phyloP scores from a whole-genome alignment of 1,284 basidiomycete species.

The Blastosporella zonata region DNA sequence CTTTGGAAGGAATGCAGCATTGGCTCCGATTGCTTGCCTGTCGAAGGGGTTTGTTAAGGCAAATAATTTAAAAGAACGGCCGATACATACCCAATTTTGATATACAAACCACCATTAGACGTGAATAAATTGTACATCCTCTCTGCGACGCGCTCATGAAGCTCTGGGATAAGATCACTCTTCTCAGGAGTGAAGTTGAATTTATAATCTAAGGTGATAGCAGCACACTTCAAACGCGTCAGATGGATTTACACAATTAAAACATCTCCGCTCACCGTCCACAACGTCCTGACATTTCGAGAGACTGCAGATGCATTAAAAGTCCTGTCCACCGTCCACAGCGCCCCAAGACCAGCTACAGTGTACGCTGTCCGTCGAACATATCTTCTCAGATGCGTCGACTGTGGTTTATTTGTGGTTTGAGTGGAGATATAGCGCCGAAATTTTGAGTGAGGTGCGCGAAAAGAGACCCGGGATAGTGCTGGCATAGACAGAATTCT shows the following conservation, averaged over 20 bases:
- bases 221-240: conserved; percentile 45
- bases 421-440: conserved; percentile 9
- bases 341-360: conserved; percentile 36
- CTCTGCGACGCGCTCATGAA: conserved; percentile 82
- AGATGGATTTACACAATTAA: neutral
- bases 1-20: conserved; percentile 78
- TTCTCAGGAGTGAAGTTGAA: conserved; percentile 73
- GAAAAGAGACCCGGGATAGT: neutral
- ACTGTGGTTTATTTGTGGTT: conserved; percentile 1
- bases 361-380: conserved; percentile 35
- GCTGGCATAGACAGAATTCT: conserved; percentile 3
- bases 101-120: conserved; percentile 82
- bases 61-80: neutral
- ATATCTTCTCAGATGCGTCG: conserved; percentile 12
- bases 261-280: conserved; percentile 45
- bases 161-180: conserved; percentile 65
- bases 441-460: neutral
- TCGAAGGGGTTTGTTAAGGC: neutral
- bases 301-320: conserved; percentile 67
- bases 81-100: conserved; percentile 77
- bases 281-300: conserved; percentile 65
- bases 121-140: conserved; percentile 74
- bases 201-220: conserved; percentile 79
- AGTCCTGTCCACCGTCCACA: conserved; percentile 53
- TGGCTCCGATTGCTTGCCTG: conserved; percentile 80